Base-by-base conservation (phyloP, 805 yeast genomes). In the Scheffersomyces lignosus region DNA sequence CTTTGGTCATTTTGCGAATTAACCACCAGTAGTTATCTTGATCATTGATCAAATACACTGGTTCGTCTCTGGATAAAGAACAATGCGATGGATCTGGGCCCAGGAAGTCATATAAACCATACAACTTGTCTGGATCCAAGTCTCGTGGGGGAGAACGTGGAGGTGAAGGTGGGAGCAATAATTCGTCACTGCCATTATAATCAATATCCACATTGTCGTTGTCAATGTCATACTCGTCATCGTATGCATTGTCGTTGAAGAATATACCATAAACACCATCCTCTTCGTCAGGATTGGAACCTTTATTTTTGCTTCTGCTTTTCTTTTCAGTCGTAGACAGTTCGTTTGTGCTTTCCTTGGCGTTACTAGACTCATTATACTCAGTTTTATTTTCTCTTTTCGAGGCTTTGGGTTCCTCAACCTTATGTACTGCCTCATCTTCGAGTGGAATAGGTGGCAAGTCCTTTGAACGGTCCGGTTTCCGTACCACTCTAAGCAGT, bases 21-120 rank as follows among this genome's bases (percentile, higher is more conserved):
- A 91, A 69, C 98, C 99, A 93, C 99, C 99, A 93, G 63, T 93
- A 93, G 43, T 87, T 77, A 62, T 93, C 96, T 33, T 85, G 81
- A 54, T 93, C 99, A 54, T 88, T 89, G 24, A 93, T 64, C 14
- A 93, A 64, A 29, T 77, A 69, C 45, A 95, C 91, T 1, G 95
- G 81, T 51, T 88, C 96, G 53, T 91, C 90, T 46, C 87, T 80
- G 15, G 66, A 58, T 8, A 91, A 71, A 40, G 83, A 80, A 48
- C 96, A 84, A 62, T 91, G 99, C 31, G 93, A 87, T 4, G 91
- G 89, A 54, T 89, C 96, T 4, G 96, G 95, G 1, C 97, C 98
- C 34, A 73, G 74, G 51, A 93, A 91, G 34, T 89, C 89, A 50
- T 84, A 87, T 22, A 90, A 64, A 1, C 96, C 96, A 58, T 90